phyloP scores from a whole-genome alignment of 306 rosid genomes.

The cucumber (Cucumis sativus) region DNA sequence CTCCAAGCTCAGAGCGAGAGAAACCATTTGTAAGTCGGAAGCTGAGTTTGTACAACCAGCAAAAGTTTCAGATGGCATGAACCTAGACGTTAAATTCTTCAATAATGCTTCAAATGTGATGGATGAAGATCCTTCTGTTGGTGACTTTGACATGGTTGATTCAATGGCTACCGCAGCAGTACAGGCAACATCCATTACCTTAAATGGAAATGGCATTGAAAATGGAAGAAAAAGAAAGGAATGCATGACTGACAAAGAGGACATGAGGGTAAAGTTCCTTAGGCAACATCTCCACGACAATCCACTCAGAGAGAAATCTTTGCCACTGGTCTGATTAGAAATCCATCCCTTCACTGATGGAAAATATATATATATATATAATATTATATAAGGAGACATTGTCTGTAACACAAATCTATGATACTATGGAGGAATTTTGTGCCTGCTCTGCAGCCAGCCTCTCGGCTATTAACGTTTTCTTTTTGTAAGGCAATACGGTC shows the following conservation, averaged over 20 bases:
- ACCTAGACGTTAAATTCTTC: slow-evolving; percentile 11
- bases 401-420: not conserved
- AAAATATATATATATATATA: not conserved
- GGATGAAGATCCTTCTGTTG: slow-evolving; percentile 18
- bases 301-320: slow-evolving; percentile 22
- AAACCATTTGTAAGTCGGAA: slow-evolving; percentile 28
- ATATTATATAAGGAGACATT: not conserved
- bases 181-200: slow-evolving; percentile 6
- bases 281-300: slow-evolving; percentile 36
- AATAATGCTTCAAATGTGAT: slow-evolving; percentile 12
- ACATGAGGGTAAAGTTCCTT: slow-evolving; percentile 35
- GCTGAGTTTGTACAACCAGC: slow-evolving; percentile 22
- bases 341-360: not conserved
- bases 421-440: slow-evolving; percentile 2
- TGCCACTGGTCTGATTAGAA: not conserved
- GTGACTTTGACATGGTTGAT: slow-evolving; percentile 61
- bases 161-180: slow-evolving; percentile 17
- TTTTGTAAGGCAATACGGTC: not conserved
- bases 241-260: slow-evolving; percentile 28
- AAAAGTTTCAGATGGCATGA: slow-evolving; percentile 15
- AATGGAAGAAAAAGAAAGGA: slow-evolving; percentile 63
- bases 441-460: slow-evolving; percentile 2
- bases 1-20: slow-evolving; percentile 36
- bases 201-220: slow-evolving; percentile 11
- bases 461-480: not conserved